These are phyloP conservation scores for Cicer pinnatifidum DNA, from an alignment of 306 rosid species.

Conservation along the genomic window DNA sequence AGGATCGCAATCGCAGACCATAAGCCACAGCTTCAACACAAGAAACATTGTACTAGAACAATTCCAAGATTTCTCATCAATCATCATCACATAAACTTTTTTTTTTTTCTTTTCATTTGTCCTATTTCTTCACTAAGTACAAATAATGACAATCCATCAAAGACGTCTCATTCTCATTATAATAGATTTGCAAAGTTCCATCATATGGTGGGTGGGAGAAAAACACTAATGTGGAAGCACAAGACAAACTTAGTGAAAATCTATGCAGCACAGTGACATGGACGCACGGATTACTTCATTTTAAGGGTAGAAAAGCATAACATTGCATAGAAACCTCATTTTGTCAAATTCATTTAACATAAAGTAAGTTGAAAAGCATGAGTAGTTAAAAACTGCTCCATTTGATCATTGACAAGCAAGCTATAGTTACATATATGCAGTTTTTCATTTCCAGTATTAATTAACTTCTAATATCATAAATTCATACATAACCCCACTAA, in stretches of 20 bases:
- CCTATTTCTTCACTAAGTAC: slow-evolving; percentile 14
- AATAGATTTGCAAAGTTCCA: not conserved
- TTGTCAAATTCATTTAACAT: not conserved
- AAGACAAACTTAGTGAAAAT: not conserved
- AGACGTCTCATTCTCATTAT: slow-evolving; percentile 7
- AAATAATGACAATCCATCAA: not conserved
- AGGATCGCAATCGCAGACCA: not conserved
- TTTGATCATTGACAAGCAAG: slow-evolving; percentile 2
- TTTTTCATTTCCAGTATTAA: not conserved
- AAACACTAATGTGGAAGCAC: not conserved
- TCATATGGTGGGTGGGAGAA: not conserved
- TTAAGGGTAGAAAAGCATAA: not conserved
- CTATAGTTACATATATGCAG: not conserved
- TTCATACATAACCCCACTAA: slow-evolving; percentile 6
- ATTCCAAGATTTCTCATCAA: not conserved
- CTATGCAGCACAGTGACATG: no score
- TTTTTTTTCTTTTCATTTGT: not conserved
- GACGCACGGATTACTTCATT: no score
- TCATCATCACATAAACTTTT: slow-evolving; percentile 15
- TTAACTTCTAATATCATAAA: slow-evolving; percentile 5
- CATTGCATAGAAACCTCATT: not conserved
- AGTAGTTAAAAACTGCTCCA: slow-evolving; percentile 8
- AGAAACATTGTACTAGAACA: not conserved
- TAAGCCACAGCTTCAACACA: not conserved
- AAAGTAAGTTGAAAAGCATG: slow-evolving; percentile 12